Evolutionary conservation across 23 red algal genomes (phyloP).

Genomic region (Gracilaria domingensis): DNA sequence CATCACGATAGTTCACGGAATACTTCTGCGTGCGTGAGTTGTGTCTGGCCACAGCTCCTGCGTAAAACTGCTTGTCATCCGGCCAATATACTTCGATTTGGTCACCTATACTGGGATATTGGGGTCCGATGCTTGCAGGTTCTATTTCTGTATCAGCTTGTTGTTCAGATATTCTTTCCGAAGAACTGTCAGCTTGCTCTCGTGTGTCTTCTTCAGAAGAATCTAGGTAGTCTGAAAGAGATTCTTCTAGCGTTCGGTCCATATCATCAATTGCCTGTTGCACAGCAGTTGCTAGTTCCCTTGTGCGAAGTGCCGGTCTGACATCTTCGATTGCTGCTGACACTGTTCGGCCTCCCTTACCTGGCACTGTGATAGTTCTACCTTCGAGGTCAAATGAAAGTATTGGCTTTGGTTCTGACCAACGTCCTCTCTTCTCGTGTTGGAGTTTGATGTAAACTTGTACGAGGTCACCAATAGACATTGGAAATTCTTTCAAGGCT

Average conservation of each 20-base stretch:
- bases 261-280: constrained; percentile 43
- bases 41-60: background rate
- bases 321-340: constrained; percentile 35
- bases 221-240: too few species aligned
- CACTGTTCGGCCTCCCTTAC: background rate
- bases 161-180: too few species aligned
- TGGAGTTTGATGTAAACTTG: constrained; percentile 25
- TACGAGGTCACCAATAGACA: constrained; percentile 29
- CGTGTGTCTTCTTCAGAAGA: too few species aligned
- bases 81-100: constrained; percentile 19
- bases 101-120: background rate
- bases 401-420: background rate
- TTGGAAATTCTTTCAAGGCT: background rate
- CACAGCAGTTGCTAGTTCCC: constrained; percentile 24
- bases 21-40: background rate
- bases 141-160: too few species aligned
- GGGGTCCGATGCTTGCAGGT: background rate
- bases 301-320: background rate
- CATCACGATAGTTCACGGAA: background rate
- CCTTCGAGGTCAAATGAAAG: constrained; percentile 7
- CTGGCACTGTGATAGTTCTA: constrained; percentile 7
- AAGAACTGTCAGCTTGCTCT: too few species aligned
- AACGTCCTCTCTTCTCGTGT: constrained; percentile 7
- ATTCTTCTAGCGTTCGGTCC: constrained; percentile 12
- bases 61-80: constrained; percentile 4